Conservation (phyloP, 306 rosid genomes). For the Quercus glauca region DNA sequence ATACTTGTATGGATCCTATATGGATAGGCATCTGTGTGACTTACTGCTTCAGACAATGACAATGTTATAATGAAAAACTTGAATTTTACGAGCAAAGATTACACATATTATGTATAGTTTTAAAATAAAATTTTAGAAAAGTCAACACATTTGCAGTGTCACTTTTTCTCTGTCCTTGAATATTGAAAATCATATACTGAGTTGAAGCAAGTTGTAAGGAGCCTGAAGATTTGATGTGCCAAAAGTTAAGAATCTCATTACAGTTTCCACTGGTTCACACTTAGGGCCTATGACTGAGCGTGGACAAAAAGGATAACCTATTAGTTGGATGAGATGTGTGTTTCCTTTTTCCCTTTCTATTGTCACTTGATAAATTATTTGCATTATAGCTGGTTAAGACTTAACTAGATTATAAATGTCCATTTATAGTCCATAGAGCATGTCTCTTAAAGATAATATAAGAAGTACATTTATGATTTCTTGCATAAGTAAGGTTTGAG, state of each 20-base stretch:
- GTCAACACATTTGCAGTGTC: conserved; percentile 37
- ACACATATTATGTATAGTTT: background rate
- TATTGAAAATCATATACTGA: background rate
- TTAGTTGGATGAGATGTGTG: background rate
- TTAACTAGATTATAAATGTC: background rate
- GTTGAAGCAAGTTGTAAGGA: background rate
- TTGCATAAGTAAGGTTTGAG: background rate
- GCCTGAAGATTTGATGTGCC: conserved; percentile 17
- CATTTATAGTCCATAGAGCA: background rate
- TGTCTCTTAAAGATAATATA: background rate
- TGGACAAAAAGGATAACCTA: conserved; percentile 17
- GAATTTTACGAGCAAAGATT: conserved; percentile 30
- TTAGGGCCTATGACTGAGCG: conserved; percentile 8
- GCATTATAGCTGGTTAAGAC: background rate
- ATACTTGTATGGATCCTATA: conserved; percentile 13
- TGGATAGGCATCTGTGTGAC: conserved; percentile 13
- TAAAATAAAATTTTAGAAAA: background rate
- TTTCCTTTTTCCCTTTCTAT: conserved; percentile 10
- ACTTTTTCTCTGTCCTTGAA: conserved; percentile 16
- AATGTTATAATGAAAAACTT: conserved; percentile 25
- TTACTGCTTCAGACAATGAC: conserved; percentile 21
- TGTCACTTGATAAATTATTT: background rate
- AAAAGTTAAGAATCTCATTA: conserved; percentile 2
- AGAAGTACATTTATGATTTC: background rate
- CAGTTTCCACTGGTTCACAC: conserved; percentile 9